Evolutionary conservation across 257 asterid genomes (phyloP), one percentile per base, ranked within the genome.

Genomic region (Hygrophila difformis): DNA sequence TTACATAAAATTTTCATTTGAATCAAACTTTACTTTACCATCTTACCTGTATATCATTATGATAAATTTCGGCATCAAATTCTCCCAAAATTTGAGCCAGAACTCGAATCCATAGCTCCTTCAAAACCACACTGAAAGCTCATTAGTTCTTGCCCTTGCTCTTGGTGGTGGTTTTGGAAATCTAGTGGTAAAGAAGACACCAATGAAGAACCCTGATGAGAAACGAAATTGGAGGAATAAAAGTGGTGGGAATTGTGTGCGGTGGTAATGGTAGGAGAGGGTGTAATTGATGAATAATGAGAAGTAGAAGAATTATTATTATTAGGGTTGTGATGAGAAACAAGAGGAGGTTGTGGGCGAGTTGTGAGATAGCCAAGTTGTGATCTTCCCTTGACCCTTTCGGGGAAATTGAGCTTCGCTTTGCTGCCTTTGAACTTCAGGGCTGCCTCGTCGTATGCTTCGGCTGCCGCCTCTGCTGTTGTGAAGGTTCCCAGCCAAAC

Each of bases 331-430:
- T 24, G 29, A 24, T 24, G 5, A 24, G 7, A 24, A 24, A 2
- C 3, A 24, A 24, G 5, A 33, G 3, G 37, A 5, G 10, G 12
- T 2, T 33, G 12, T 10, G 3, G 37, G 37, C 12, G 37, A 33
- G 12, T 33, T 4, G 75, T 60, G 9, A 55, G 35, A 38, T 63
- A 64, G n/a, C 65, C 69, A 5, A 65, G 45, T 36, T 63, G 57
- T 5, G 71, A 39, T 39, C 36, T 70, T 8, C 72, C 79, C 54
- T 69, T 87, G 36, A 86, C 94, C 52, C 87, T 69, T 52, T 86
- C 96, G 0, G 96, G 96, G 49, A 86, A 86, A 57, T 86, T 86
- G 62, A 82, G 93, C 40, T 82, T 86, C 1, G 96, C 96, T 60
- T 86, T 86, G 75, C 63, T 79, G 12, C 96, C 96, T 54, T 86